phyloP scores from a whole-genome alignment of 441 rosid species.

The Aquilaria agallochum region DNA sequence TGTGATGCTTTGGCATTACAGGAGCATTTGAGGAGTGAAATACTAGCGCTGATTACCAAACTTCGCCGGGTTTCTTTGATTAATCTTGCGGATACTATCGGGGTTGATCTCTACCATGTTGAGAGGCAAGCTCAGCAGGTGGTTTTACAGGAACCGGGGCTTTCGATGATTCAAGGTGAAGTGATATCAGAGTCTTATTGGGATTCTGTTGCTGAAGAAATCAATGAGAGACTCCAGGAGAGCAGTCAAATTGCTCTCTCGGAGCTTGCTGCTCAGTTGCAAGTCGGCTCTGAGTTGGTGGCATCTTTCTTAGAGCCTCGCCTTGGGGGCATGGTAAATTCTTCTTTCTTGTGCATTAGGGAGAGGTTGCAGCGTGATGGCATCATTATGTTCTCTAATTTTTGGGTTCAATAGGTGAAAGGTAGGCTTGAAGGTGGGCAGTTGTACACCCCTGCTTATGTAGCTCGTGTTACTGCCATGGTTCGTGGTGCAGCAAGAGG shows the following conservation, averaged over 20 bases:
- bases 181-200: slow-evolving; percentile 84
- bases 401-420: slow-evolving; percentile 51
- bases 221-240: slow-evolving; percentile 93
- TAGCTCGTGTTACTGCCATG: slow-evolving; percentile 90
- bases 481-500: slow-evolving; percentile 95
- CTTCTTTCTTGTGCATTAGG: slow-evolving; percentile 1
- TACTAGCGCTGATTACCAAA: slow-evolving; percentile 50
- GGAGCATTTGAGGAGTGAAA: slow-evolving; percentile 90
- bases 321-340: slow-evolving; percentile 72
- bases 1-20: slow-evolving; percentile 15
- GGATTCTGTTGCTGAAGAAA: slow-evolving; percentile 91
- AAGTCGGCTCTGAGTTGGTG: slow-evolving; percentile 84
- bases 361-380: background rate
- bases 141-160: slow-evolving; percentile 46
- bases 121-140: slow-evolving; percentile 87
- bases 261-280: slow-evolving; percentile 82
- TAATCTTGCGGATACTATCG: slow-evolving; percentile 75
- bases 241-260: slow-evolving; percentile 92
- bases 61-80: slow-evolving; percentile 82
- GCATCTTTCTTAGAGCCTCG: slow-evolving; percentile 88
- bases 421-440: slow-evolving; percentile 99
- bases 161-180: slow-evolving; percentile 83
- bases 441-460: slow-evolving; percentile 91
- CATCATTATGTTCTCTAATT: slow-evolving; percentile 8
- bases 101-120: slow-evolving; percentile 89